These are phyloP conservation scores for Euclidium syriacum DNA, from an alignment of 345 rosid genomes.

Conservation along the genomic window DNA sequence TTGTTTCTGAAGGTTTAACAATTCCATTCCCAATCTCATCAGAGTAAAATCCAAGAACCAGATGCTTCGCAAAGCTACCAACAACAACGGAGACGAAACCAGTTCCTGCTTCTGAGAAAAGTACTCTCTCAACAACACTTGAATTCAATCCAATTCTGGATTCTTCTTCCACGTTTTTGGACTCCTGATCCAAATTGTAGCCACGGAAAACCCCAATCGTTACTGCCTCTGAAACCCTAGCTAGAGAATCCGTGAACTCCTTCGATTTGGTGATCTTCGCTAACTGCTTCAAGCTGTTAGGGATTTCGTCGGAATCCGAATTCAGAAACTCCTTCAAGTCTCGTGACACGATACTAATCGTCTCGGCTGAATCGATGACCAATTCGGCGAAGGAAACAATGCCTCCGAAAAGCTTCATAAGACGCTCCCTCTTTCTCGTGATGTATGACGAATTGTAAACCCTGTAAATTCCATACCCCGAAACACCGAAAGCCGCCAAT, in stretches of 20 bases:
- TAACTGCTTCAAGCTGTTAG: slow-evolving; percentile 75
- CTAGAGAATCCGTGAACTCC: slow-evolving; percentile 58
- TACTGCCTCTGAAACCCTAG: slow-evolving; percentile 55
- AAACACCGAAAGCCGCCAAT: slow-evolving; percentile 45
- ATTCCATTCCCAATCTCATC: slow-evolving; percentile 4
- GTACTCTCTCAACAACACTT: slow-evolving; percentile 48
- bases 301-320: slow-evolving; percentile 72
- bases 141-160: slow-evolving; percentile 18
- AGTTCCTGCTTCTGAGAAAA: slow-evolving; percentile 57
- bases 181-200: slow-evolving; percentile 21
- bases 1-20: not conserved
- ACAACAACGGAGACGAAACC: slow-evolving; percentile 85
- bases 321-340: slow-evolving; percentile 63
- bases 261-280: slow-evolving; percentile 64
- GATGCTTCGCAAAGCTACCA: slow-evolving; percentile 86
- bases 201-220: slow-evolving; percentile 62
- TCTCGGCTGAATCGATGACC: slow-evolving; percentile 62
- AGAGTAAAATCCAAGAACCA: slow-evolving; percentile 71
- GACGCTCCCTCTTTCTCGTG: slow-evolving; percentile 51
- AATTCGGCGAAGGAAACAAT: slow-evolving; percentile 57
- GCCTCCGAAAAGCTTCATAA: slow-evolving; percentile 44
- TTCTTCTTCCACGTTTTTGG: slow-evolving; percentile 7
- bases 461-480: slow-evolving; percentile 69
- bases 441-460: slow-evolving; percentile 58
- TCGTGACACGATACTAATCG: slow-evolving; percentile 48